Conservation (phyloP, 164 flowering plant genomes). For the Litsea cubeba region DNA sequence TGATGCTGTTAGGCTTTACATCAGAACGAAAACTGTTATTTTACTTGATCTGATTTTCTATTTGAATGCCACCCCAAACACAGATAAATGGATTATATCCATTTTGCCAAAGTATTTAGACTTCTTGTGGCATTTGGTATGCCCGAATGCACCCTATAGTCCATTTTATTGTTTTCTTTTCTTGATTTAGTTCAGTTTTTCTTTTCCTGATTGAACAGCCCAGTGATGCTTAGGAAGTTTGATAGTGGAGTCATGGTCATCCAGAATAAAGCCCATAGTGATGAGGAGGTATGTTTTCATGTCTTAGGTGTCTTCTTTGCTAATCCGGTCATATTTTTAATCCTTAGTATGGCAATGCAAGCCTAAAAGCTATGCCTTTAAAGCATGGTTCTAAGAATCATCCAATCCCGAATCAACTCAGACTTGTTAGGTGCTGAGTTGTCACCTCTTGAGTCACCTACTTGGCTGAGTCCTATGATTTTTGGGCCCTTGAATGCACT, state of each 20-base stretch:
- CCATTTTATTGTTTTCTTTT: not conserved
- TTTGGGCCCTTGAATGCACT: no score
- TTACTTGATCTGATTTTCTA: not conserved
- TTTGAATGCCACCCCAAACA: not conserved
- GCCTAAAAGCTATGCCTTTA: no score
- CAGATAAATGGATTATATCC: not conserved
- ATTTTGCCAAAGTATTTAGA: not conserved
- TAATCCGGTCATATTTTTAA: not conserved
- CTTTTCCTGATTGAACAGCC: slow-evolving; percentile 36
- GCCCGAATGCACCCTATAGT: no score
- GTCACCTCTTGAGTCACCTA: no score
- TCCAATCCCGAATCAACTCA: no score
- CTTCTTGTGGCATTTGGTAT: not conserved
- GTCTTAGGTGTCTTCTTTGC: not conserved
- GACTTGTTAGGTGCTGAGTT: no score
- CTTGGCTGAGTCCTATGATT: no score
- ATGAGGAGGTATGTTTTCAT: slow-evolving; percentile 65
- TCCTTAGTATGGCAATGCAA: not conserved
- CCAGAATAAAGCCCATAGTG: slow-evolving; percentile 88
- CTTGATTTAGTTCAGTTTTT: not conserved
- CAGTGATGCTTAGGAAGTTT: slow-evolving; percentile 89
- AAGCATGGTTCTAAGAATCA: no score
- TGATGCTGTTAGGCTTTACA: no score
- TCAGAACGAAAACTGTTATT: not conserved
- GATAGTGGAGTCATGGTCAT: slow-evolving; percentile 99